Evolutionary conservation across 2,329 filamentous ascomycete species (phyloP).

Genomic region (Xylariaceae sp.): DNA sequence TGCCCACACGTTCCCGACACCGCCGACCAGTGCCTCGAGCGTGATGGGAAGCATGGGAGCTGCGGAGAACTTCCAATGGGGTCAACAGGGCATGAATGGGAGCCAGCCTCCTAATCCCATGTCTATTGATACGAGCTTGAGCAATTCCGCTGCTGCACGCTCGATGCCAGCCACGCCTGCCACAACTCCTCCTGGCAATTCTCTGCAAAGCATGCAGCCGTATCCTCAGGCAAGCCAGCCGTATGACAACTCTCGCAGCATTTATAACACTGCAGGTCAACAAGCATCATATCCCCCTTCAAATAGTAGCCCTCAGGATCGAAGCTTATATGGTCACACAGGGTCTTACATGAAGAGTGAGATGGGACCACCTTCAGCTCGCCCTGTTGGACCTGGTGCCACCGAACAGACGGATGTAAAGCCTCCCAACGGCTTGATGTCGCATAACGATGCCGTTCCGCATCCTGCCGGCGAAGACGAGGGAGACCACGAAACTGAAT

Average conservation of each 20-base stretch:
- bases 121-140: constrained; percentile 75
- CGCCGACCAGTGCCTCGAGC: constrained; percentile 87
- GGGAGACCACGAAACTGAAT: constrained; percentile 74
- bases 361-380: constrained; percentile 75
- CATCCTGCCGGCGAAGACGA: constrained; percentile 60
- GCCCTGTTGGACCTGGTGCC: constrained; percentile 54
- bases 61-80: constrained; percentile 80
- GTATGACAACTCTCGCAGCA: constrained; percentile 73
- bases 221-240: constrained; percentile 66
- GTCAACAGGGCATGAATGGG: constrained; percentile 56
- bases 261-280: constrained; percentile 66
- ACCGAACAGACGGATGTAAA: constrained; percentile 64
- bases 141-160: constrained; percentile 58
- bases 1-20: constrained; percentile 89
- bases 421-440: constrained; percentile 63
- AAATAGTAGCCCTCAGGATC: constrained; percentile 55
- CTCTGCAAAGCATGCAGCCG: constrained; percentile 71
- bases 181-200: constrained; percentile 77
- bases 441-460: constrained; percentile 51
- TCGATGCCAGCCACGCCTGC: constrained; percentile 90
- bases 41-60: constrained; percentile 70
- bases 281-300: constrained; percentile 68
- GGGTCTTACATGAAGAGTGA: constrained; percentile 74
- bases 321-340: constrained; percentile 62
- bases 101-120: constrained; percentile 65